phyloP scores from a whole-genome alignment of 306 rosid species.

The Sphenostylis stenocarpa region DNA sequence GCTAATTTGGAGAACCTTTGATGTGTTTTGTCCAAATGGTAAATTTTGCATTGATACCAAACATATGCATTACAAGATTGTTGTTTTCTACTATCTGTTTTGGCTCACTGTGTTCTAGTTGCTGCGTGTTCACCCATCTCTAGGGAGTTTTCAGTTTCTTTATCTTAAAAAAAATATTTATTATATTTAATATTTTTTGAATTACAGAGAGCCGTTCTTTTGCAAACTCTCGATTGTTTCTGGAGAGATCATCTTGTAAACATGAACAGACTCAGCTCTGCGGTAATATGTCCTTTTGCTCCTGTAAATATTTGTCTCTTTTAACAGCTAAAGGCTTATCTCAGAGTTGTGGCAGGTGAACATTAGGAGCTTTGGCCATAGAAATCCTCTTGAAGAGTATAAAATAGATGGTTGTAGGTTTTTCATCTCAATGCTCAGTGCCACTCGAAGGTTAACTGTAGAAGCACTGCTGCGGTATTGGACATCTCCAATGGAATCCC shows the following conservation, averaged over 20 bases:
- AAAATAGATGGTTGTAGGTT: conserved; percentile 96
- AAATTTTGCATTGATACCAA: conserved; percentile 10
- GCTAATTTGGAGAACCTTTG: conserved; percentile 17
- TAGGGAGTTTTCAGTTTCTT: neutral
- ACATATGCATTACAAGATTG: neutral
- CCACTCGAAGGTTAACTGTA: conserved; percentile 89
- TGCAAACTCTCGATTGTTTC: conserved; percentile 90
- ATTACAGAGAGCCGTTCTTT: conserved; percentile 89
- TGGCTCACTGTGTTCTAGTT: conserved; percentile 17
- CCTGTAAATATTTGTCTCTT: conserved; percentile 27
- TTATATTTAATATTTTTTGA: conserved; percentile 6
- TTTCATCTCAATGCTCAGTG: conserved; percentile 97
- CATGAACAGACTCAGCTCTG: conserved; percentile 96
- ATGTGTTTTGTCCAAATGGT: conserved; percentile 11
- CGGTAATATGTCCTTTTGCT: conserved; percentile 54
- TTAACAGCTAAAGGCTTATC: conserved; percentile 29
- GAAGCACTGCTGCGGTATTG: conserved; percentile 86
- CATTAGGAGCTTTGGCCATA: conserved; percentile 93
- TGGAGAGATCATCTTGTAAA: conserved; percentile 98
- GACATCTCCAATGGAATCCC: conserved; percentile 88
- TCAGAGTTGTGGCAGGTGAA: conserved; percentile 69
- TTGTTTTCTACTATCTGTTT: conserved; percentile 20
- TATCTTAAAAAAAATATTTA: neutral
- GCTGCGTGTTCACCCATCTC: conserved; percentile 18
- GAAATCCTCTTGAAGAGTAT: conserved; percentile 97